These are phyloP conservation scores for Fusarium cyanostomum DNA, from an alignment of 2,329 filamentous ascomycete genomes.

Conservation along the genomic window DNA sequence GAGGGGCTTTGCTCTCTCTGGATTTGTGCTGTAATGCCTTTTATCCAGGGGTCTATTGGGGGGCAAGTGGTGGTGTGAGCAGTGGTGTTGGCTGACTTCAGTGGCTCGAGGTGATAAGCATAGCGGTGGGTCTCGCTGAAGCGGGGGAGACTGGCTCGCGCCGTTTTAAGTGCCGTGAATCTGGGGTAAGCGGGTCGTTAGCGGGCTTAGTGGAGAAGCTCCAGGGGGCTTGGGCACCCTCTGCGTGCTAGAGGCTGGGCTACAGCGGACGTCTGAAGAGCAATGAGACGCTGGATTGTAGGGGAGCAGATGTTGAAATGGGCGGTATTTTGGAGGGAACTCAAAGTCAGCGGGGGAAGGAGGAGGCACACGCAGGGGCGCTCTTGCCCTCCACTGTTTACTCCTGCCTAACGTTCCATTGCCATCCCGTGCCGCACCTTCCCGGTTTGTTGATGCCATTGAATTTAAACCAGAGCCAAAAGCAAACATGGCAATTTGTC, in stretches of 20 bases:
- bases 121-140: constrained; percentile 7
- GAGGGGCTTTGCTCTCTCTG: not conserved
- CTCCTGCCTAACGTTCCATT: not conserved
- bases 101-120: constrained; percentile 9
- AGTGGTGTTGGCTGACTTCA: constrained; percentile 1
- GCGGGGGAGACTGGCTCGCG: constrained; percentile 18
- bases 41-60: constrained; percentile 3
- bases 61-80: constrained; percentile 5
- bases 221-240: constrained; percentile 9
- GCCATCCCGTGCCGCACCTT: constrained; percentile 12
- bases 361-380: not conserved
- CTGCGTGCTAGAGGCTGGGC: constrained; percentile 20
- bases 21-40: constrained; percentile 5
- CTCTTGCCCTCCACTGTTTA: constrained; percentile 1
- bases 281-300: constrained; percentile 9
- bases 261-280: constrained; percentile 17
- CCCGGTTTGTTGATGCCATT: not conserved
- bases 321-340: not conserved
- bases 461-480: not conserved
- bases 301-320: not conserved
- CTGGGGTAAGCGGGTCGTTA: constrained; percentile 35
- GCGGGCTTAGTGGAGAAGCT: constrained; percentile 25
- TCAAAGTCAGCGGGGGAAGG: not conserved
- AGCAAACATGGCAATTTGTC: not conserved
- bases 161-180: constrained; percentile 27